A percentile compares a stretch with the other conserved stretches of the same genome.
Evolutionary conservation across 192 early-diverging fungal genomes (phyloP).

Genomic region (Entophlyctis luteolus): DNA sequence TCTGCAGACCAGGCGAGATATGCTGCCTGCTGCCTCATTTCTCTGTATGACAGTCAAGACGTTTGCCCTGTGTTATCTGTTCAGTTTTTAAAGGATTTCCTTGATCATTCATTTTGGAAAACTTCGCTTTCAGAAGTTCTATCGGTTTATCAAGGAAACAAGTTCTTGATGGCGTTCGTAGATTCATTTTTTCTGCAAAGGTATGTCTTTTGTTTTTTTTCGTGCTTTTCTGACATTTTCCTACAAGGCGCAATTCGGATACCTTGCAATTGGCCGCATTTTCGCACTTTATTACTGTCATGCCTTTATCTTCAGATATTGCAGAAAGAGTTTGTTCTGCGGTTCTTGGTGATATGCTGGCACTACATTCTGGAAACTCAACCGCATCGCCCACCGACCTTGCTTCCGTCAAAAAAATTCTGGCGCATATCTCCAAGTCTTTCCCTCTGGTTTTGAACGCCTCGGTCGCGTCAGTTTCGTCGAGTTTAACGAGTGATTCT

Average conservation of each 20-base stretch:
- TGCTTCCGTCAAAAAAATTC: constrained; percentile 4
- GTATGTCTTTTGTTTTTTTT: not conserved
- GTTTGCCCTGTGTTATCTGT: not conserved
- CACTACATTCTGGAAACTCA: not conserved
- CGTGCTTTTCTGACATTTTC: not conserved
- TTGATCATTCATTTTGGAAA: not conserved
- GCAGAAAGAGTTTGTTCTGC: not conserved
- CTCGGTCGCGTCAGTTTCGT: not conserved
- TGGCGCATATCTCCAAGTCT: constrained; percentile 10
- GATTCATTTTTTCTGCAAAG: constrained; percentile 6
- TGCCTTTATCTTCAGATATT: constrained; percentile 1
- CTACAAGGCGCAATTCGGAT: not conserved
- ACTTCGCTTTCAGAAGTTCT: not conserved
- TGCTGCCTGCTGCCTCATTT: constrained; percentile 24
- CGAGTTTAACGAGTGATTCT: not conserved
- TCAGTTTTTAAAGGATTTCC: not conserved
- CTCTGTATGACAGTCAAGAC: constrained; percentile 17
- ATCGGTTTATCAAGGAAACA: constrained; percentile 15
- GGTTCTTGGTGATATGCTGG: not conserved
- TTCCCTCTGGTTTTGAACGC: constrained; percentile 15
- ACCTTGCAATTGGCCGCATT: not conserved
- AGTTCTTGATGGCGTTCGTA: not conserved
- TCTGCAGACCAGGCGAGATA: constrained; percentile 19
- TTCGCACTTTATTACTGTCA: not conserved
- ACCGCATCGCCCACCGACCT: not conserved